Conservation (phyloP, 192 early-diverging fungal species). For the Gaertneriomyces semiglobifer region DNA sequence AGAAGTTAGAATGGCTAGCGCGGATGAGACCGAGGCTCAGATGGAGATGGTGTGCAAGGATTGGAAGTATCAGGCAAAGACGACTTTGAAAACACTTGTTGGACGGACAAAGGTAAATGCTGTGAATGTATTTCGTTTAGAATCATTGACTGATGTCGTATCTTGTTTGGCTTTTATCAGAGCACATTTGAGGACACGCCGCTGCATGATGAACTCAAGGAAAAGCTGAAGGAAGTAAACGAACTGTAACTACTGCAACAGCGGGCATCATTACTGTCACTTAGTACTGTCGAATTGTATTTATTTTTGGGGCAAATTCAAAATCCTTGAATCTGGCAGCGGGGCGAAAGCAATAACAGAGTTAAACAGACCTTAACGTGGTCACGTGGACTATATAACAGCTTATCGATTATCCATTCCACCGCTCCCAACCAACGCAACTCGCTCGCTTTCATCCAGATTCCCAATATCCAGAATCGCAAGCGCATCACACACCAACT, state of each 20-base stretch:
- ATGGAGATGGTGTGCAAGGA: slow-evolving; percentile 69
- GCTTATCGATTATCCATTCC: no score
- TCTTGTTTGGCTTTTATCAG: background rate
- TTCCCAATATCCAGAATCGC: no score
- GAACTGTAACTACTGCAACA: slow-evolving; percentile 1
- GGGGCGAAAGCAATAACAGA: no score
- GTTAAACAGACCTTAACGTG: no score
- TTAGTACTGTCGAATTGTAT: no score
- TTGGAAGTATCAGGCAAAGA: slow-evolving; percentile 84
- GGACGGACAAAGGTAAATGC: slow-evolving; percentile 65
- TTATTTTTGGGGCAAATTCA: no score
- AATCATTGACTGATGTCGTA: background rate
- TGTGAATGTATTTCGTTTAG: background rate
- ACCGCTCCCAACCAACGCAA: no score
- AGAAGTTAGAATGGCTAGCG: slow-evolving; percentile 27
- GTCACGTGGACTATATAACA: no score
- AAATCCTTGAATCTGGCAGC: no score
- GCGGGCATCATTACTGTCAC: no score
- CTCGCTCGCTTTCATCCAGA: no score
- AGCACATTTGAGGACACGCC: slow-evolving; percentile 62
- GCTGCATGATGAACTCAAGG: slow-evolving; percentile 58
- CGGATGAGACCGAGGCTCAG: slow-evolving; percentile 2
- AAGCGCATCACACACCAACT: no score
- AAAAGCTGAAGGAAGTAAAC: slow-evolving; percentile 60
- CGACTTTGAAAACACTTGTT: slow-evolving; percentile 77